phyloP scores from a whole-genome alignment of 176 grass and related monocot species.

The Cenchrus americanus region DNA sequence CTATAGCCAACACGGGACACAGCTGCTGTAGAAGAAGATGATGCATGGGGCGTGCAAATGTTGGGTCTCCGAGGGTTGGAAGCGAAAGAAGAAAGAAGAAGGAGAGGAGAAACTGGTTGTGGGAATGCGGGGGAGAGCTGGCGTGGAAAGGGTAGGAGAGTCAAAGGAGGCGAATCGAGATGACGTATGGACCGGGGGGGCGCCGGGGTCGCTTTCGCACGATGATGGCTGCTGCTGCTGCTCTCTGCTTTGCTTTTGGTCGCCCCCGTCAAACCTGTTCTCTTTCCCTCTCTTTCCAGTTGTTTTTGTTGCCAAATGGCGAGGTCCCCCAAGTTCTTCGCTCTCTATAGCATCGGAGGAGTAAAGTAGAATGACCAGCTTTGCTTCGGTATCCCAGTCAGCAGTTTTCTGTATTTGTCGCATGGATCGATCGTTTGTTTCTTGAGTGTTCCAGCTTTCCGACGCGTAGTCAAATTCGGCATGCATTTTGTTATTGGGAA shows the following conservation, averaged over 20 bases:
- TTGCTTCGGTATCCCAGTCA: background rate
- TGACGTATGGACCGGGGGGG: conserved; percentile 50
- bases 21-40: no score
- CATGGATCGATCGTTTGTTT: background rate
- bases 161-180: conserved; percentile 44
- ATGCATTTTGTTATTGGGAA: background rate
- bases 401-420: background rate
- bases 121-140: conserved; percentile 38
- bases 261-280: background rate
- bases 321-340: background rate
- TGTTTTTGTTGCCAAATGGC: background rate
- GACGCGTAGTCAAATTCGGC: background rate
- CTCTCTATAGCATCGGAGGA: no score
- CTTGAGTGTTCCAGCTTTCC: background rate
- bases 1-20: no score
- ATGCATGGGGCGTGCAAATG: background rate
- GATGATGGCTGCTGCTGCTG: background rate
- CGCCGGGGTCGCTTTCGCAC: conserved; percentile 18
- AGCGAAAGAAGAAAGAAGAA: background rate
- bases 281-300: background rate
- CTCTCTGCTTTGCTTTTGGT: background rate
- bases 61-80: background rate
- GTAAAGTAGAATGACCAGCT: background rate
- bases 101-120: background rate
- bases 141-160: background rate